phyloP scores from a whole-genome alignment of 108 stramenopile species.

The Cylindrotheca fusiformis region DNA sequence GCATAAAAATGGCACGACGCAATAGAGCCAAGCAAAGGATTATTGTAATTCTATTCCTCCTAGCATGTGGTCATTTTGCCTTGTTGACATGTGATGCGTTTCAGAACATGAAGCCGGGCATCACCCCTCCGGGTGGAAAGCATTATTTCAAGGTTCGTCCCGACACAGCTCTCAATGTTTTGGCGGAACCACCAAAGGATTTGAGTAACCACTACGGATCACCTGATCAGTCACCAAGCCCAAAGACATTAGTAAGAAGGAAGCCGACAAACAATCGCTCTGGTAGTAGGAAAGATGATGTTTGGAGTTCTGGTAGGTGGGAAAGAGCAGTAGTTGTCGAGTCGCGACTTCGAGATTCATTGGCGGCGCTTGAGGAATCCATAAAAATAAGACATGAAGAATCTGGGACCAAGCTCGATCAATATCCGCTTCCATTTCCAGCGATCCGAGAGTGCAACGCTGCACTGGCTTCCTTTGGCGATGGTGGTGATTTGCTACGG shows the following conservation, averaged over 20 bases:
- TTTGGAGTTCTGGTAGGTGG: constrained; percentile 6
- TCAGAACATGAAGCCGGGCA: no score
- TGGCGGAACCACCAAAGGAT: neutral
- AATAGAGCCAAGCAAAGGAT: no score
- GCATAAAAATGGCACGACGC: no score
- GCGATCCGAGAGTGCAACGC: constrained; percentile 57
- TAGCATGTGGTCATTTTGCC: no score
- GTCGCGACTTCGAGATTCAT: neutral
- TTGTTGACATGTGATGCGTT: no score
- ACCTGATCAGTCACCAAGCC: neutral
- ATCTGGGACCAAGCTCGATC: neutral
- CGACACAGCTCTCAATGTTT: neutral
- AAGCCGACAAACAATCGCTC: neutral
- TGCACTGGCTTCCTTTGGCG: constrained; percentile 81
- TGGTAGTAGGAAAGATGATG: constrained; percentile 7
- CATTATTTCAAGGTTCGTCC: neutral
- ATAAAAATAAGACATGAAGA: constrained; percentile 1
- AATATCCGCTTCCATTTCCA: constrained; percentile 30
- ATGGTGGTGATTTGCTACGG: constrained; percentile 63
- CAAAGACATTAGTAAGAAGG: neutral
- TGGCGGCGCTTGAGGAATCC: constrained; percentile 1
- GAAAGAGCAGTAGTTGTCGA: constrained; percentile 9
- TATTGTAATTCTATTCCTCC: no score
- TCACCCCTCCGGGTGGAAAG: neutral
- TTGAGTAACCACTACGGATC: neutral